Percentiles rank a stretch among this genome's conserved stretches.
phyloP scores from a whole-genome alignment of 495 filamentous ascomycete genomes.

The Lepidopterella palustris region DNA sequence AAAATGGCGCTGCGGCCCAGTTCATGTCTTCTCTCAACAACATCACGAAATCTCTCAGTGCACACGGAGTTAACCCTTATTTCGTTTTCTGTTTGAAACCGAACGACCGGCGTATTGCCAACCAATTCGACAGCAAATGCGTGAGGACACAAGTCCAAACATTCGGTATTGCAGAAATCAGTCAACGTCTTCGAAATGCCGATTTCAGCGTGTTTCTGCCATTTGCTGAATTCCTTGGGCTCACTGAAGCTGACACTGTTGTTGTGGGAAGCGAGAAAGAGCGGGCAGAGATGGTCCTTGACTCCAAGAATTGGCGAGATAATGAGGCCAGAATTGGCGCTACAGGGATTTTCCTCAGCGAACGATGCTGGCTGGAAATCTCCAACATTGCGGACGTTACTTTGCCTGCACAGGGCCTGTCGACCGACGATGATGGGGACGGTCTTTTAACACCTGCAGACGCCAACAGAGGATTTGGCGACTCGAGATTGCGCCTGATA shows the following conservation, averaged over 20 bases:
- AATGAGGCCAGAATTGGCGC: conserved; percentile 88
- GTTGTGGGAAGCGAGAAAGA: conserved; percentile 89
- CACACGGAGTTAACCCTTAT: conserved; percentile 79
- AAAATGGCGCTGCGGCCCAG: conserved; percentile 85
- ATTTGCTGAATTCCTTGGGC: conserved; percentile 88
- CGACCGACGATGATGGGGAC: conserved; percentile 43
- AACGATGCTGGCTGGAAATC: conserved; percentile 88
- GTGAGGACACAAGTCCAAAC: conserved; percentile 91
- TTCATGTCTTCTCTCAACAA: conserved; percentile 86
- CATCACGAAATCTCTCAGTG: conserved; percentile 74
- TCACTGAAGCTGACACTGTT: conserved; percentile 73
- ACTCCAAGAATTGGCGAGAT: conserved; percentile 81
- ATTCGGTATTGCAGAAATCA: conserved; percentile 94
- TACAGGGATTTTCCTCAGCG: conserved; percentile 92
- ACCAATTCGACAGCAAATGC: conserved; percentile 98
- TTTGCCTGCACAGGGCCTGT: conserved; percentile 34
- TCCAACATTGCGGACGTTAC: conserved; percentile 64
- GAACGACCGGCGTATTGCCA: conserved; percentile 93
- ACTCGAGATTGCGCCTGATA: conserved; percentile 66
- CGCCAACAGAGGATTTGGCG: conserved; percentile 48
- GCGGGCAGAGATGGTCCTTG: conserved; percentile 81
- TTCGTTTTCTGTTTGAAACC: conserved; percentile 97
- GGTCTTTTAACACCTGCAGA: conserved; percentile 43
- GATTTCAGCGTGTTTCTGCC: conserved; percentile 95
- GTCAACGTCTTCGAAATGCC: conserved; percentile 80